These are phyloP conservation scores for Castanea crenata DNA, from an alignment of 306 rosid genomes.

Conservation along the genomic window DNA sequence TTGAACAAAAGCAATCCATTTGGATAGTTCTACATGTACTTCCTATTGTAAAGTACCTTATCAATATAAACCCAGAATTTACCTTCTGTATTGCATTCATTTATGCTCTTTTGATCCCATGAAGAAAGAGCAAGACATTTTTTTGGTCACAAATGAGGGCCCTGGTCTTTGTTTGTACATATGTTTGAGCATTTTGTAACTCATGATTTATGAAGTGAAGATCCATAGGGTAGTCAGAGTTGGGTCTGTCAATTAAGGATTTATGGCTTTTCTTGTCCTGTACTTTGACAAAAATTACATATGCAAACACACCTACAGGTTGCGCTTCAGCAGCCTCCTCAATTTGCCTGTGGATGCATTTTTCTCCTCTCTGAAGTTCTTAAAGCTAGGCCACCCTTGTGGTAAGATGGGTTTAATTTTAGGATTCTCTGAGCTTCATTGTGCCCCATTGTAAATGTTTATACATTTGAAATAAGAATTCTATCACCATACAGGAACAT, in stretches of 20 bases:
- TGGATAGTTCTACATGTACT: background rate
- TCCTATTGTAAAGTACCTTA: background rate
- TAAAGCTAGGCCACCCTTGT: constrained; percentile 82
- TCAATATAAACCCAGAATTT: background rate
- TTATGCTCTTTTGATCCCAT: background rate
- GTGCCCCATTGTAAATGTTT: background rate
- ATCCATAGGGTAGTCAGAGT: background rate
- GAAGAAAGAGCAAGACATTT: background rate
- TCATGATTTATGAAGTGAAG: background rate
- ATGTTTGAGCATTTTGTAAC: background rate
- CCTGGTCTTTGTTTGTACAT: background rate
- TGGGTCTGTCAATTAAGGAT: background rate
- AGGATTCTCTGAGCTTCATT: background rate
- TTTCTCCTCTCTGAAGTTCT: constrained; percentile 95
- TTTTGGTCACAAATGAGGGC: background rate
- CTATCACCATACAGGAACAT: constrained; percentile 54
- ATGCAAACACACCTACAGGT: constrained; percentile 44
- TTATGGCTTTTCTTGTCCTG: constrained; percentile 15
- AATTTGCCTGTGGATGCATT: constrained; percentile 89
- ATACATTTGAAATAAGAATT: background rate
- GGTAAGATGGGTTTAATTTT: constrained; percentile 46
- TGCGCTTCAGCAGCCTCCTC: constrained; percentile 96
- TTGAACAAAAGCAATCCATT: background rate
- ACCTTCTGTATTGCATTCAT: background rate
- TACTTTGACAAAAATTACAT: background rate